Evolutionary conservation across 306 rosid species (phyloP).

Genomic region (Cicer chorassanicum): DNA sequence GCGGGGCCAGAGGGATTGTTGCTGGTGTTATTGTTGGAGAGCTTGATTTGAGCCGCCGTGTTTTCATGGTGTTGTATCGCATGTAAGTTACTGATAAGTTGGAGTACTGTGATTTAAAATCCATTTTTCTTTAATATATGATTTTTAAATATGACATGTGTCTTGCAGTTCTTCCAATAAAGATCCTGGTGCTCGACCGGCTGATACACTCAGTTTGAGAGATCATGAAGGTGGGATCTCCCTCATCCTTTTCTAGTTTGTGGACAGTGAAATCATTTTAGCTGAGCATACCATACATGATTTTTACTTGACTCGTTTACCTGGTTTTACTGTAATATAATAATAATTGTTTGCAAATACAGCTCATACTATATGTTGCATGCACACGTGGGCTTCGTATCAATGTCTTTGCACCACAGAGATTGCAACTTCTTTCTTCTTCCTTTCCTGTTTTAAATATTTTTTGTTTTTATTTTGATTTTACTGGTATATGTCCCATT

Average conservation of each 20-base stretch:
- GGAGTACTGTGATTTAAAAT: constrained; percentile 10
- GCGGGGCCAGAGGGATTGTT: constrained; percentile 72
- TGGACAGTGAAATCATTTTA: constrained; percentile 28
- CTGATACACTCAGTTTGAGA: constrained; percentile 71
- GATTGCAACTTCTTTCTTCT: constrained; percentile 21
- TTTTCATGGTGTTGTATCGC: constrained; percentile 90
- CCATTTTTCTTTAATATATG: neutral
- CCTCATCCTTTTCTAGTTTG: constrained; percentile 38
- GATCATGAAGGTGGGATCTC: constrained; percentile 82
- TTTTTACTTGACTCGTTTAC: constrained; percentile 11
- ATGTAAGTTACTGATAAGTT: constrained; percentile 68
- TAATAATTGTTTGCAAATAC: neutral
- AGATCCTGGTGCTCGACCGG: constrained; percentile 82
- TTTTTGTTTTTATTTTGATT: constrained; percentile 8
- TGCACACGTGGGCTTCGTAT: constrained; percentile 10
- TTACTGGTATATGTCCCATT: neutral
- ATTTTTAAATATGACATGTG: constrained; percentile 18
- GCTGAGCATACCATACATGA: neutral
- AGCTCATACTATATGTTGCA: neutral
- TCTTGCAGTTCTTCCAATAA: constrained; percentile 82
- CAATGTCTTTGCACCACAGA: neutral
- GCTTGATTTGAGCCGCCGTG: constrained; percentile 78
- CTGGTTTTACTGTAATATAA: neutral
- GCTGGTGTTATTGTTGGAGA: constrained; percentile 97
- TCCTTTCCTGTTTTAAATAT: neutral